phyloP scores from a whole-genome alignment of 2,329 filamentous ascomycete genomes.

The Fusarium neocosmosporiellum region DNA sequence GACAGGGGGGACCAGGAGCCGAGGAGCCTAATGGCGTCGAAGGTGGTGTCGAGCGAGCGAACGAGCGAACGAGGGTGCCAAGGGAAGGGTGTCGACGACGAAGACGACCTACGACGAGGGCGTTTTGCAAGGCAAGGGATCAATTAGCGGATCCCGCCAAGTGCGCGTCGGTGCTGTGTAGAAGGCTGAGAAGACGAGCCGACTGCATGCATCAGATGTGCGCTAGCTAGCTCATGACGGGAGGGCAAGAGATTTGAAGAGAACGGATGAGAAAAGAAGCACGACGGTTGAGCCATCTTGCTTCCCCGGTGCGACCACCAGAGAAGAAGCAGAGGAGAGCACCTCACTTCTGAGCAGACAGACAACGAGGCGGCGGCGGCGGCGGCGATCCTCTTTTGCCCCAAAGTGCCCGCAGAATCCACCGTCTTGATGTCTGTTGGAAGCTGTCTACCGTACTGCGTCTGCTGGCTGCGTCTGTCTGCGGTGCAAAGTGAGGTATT shows the following conservation, averaged over 20 bases:
- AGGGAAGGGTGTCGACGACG: slow-evolving; percentile 4
- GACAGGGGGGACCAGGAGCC: slow-evolving; percentile 38
- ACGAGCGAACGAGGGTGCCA: slow-evolving; percentile 5
- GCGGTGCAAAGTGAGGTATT: slow-evolving; percentile 28
- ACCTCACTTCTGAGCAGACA: not conserved
- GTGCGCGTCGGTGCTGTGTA: slow-evolving; percentile 1
- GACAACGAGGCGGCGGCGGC: slow-evolving; percentile 5
- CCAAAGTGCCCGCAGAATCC: slow-evolving; percentile 6
- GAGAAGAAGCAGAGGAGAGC: slow-evolving; percentile 11
- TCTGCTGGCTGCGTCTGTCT: slow-evolving; percentile 11
- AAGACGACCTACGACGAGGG: slow-evolving; percentile 1
- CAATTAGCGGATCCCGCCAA: slow-evolving; percentile 22
- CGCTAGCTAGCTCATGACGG: slow-evolving; percentile 30
- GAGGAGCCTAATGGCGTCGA: slow-evolving; percentile 34
- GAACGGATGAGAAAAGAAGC: slow-evolving; percentile 8
- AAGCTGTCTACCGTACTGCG: not conserved
- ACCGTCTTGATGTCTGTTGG: slow-evolving; percentile 7
- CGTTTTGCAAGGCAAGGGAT: slow-evolving; percentile 34
- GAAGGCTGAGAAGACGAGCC: slow-evolving; percentile 34
- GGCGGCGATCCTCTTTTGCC: slow-evolving; percentile 8
- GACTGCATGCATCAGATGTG: slow-evolving; percentile 30
- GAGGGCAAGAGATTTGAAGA: slow-evolving; percentile 13
- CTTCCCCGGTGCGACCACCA: not conserved
- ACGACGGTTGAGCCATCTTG: slow-evolving; percentile 14
- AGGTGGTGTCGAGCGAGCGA: slow-evolving; percentile 25